Evolutionary conservation across 2,329 filamentous ascomycete genomes (phyloP), one percentile per base, ranked within the genome.

Genomic region (Fonsecaea monophora): DNA sequence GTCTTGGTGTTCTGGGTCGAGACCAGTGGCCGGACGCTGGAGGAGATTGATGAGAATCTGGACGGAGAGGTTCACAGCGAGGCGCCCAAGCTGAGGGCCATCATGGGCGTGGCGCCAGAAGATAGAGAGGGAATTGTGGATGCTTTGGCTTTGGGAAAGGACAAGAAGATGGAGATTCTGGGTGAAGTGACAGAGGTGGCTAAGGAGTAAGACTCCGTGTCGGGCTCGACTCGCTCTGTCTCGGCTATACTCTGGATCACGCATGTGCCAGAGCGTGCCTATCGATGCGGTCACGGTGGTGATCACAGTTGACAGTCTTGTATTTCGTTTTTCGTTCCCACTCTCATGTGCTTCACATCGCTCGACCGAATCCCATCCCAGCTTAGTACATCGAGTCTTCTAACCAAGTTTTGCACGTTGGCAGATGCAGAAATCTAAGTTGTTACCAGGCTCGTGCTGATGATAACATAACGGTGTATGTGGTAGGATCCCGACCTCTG

Each of bases 41-140:
- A 74, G 62, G 72, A 74, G 64, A 67, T 74, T 30, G 73, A 74
- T 50, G 68, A 72, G 68, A 68, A 72, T 54, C 71, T 74, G 40
- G 69, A 74, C 42, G 67, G 64, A 25, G 55, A 64, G 40, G 55
- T 53, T 7, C 67, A 70, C 30, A 67, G 58, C 38, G 64, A 55
- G 25, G 67, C 62, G 13, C 65, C 62, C 5, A 59, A 30, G 38
- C 54, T 64, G 45, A 12, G 60, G 59, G 61, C 59, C 15, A 60
- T 68, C 25, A 38, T 65, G 42, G 63, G 62, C 9, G 66, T 65
- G 10, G 53, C 58, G n/a, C 58, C 63, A n/a, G 45, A 60, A 18
- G 78, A 21, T 70, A 72, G 73, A 21, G 65, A 42, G n/a, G 65
- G 42, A 30, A 59, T 67, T 25, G 61, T 67, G 13, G 58, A 59